Conservation (phyloP, 1,139 yeast genomes). For the Protomyces macrosporus region DNA sequence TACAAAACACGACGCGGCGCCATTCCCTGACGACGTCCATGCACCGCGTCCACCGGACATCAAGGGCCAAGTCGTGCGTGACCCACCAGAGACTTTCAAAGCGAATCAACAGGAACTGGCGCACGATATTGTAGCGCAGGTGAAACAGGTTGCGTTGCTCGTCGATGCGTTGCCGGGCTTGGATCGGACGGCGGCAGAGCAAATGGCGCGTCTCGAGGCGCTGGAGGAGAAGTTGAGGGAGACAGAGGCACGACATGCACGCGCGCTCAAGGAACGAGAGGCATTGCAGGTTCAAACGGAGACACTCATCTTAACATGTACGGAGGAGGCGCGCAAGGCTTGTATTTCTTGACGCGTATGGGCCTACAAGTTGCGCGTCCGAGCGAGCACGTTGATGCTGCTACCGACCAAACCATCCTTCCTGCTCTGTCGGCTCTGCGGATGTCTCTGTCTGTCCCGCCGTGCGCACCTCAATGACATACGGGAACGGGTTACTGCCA, state of each 20-base stretch:
- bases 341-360: neutral
- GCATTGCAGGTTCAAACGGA: neutral
- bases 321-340: neutral
- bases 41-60: conserved; percentile 27
- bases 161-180: conserved; percentile 91
- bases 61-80: conserved; percentile 3
- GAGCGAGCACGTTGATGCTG: no score
- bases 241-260: neutral
- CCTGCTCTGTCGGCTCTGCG: neutral
- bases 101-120: conserved; percentile 51
- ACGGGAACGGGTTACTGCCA: conserved; percentile 56
- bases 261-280: neutral
- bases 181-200: conserved; percentile 74
- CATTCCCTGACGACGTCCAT: conserved; percentile 49
- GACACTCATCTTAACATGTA: neutral
- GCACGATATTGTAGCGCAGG: conserved; percentile 74
- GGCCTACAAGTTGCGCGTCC: no score
- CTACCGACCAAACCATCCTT: neutral
- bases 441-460: neutral
- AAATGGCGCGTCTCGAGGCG: conserved; percentile 57
- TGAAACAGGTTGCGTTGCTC: conserved; percentile 77
- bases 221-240: conserved; percentile 54
- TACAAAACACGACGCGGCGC: conserved; percentile 57
- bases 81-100: conserved; percentile 4
- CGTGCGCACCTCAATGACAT: conserved; percentile 41